Percentiles rank a stretch among this genome's conserved stretches.
phyloP scores from a whole-genome alignment of 345 rosid species.

The Trapa bicornis region DNA sequence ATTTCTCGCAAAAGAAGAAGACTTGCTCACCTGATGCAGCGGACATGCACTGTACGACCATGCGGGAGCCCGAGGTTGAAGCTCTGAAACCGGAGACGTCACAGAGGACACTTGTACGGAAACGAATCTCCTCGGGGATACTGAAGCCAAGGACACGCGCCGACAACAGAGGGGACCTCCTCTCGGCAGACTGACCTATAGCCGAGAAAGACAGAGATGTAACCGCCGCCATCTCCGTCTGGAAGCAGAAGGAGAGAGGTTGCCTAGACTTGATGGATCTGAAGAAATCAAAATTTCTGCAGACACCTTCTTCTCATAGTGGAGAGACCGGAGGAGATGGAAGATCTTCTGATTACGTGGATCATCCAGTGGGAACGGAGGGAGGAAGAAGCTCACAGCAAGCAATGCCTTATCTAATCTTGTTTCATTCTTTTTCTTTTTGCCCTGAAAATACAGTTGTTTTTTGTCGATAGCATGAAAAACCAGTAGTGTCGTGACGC shows the following conservation, averaged over 20 bases:
- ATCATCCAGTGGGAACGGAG: not conserved
- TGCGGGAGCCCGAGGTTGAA: slow-evolving; percentile 31
- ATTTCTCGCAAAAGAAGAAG: not conserved
- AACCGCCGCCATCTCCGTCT: slow-evolving; percentile 37
- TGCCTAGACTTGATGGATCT: not conserved
- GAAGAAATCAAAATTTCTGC: slow-evolving; percentile 1
- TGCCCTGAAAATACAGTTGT: not conserved
- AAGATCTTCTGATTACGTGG: not conserved
- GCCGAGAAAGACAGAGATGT: slow-evolving; percentile 66
- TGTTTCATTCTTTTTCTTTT: not conserved
- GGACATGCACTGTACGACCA: slow-evolving; percentile 57
- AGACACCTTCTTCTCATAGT: not conserved
- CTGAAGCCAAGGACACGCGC: slow-evolving; percentile 26
- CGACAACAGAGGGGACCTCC: slow-evolving; percentile 22
- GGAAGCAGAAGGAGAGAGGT: not conserved
- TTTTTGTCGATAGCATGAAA: not conserved
- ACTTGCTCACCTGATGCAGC: slow-evolving; percentile 32
- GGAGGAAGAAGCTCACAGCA: slow-evolving; percentile 13
- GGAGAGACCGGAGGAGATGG: not conserved
- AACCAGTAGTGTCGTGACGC: slow-evolving; percentile 17
- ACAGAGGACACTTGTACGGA: slow-evolving; percentile 27
- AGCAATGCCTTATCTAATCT: slow-evolving; percentile 21
- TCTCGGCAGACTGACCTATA: slow-evolving; percentile 32
- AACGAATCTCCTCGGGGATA: slow-evolving; percentile 22
- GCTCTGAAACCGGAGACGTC: slow-evolving; percentile 21